Evolutionary conservation across 192 early-diverging fungal genomes (phyloP).

Genomic region (Coemansia sp.): DNA sequence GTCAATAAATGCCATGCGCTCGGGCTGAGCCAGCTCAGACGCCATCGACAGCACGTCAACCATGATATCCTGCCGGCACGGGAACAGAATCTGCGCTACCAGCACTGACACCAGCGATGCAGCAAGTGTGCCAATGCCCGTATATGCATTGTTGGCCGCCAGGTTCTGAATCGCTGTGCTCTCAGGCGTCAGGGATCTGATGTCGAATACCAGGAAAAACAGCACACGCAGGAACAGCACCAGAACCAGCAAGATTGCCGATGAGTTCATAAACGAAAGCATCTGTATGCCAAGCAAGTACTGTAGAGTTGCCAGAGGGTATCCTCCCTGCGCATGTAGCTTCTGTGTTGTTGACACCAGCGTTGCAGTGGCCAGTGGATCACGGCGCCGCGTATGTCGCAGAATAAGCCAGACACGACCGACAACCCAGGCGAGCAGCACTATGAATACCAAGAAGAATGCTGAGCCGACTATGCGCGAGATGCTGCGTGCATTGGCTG

Average conservation of each 20-base stretch:
- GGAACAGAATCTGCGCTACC: slow-evolving; percentile 32
- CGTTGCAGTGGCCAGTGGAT: slow-evolving; percentile 25
- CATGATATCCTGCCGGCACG: slow-evolving; percentile 15
- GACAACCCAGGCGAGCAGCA: slow-evolving; percentile 18
- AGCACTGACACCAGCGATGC: slow-evolving; percentile 25
- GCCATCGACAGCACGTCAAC: slow-evolving; percentile 22
- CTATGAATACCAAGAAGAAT: slow-evolving; percentile 18
- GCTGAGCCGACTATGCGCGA: slow-evolving; percentile 24
- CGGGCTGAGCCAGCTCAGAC: slow-evolving; percentile 14
- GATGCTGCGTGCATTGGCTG: slow-evolving; percentile 35
- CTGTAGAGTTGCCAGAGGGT: slow-evolving; percentile 23
- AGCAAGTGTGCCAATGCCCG: slow-evolving; percentile 37
- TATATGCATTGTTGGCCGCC: slow-evolving; percentile 29
- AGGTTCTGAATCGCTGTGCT: slow-evolving; percentile 7
- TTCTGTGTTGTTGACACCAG: slow-evolving; percentile 21
- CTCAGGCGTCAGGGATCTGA: slow-evolving; percentile 39
- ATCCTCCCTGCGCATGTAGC: slow-evolving; percentile 16
- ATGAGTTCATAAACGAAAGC: slow-evolving; percentile 28
- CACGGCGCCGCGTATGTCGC: slow-evolving; percentile 18
- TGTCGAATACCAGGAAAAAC: slow-evolving; percentile 42
- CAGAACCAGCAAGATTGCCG: slow-evolving; percentile 13
- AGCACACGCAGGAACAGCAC: slow-evolving; percentile 27
- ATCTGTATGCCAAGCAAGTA: slow-evolving; percentile 35
- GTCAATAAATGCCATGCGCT: slow-evolving; percentile 32
- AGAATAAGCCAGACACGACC: slow-evolving; percentile 17